Conservation (phyloP, 805 yeast genomes). For the Ogataea dorogensis region DNA sequence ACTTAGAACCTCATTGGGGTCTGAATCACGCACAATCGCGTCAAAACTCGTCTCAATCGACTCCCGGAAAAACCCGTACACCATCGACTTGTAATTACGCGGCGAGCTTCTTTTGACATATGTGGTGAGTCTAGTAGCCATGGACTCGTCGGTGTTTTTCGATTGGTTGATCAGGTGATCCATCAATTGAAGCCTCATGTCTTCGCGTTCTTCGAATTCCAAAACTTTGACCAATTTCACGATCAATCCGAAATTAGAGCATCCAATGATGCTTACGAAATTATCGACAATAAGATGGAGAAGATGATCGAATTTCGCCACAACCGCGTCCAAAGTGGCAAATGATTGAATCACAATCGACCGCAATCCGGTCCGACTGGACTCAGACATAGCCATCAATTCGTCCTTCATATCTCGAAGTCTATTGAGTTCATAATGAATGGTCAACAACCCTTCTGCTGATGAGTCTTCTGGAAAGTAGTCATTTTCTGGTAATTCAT, state of each 20-base stretch:
- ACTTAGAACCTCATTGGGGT: slow-evolving; percentile 50
- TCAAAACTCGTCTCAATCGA: slow-evolving; percentile 67
- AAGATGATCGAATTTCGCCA: slow-evolving; percentile 61
- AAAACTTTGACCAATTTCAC: slow-evolving; percentile 73
- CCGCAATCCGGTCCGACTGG: slow-evolving; percentile 57
- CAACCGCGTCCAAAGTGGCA: slow-evolving; percentile 45
- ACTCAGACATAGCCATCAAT: slow-evolving; percentile 50
- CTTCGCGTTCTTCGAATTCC: slow-evolving; percentile 79
- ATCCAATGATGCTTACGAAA: slow-evolving; percentile 63
- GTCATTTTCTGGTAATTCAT: slow-evolving; percentile 33
- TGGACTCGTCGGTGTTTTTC: slow-evolving; percentile 12
- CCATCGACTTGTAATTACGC: slow-evolving; percentile 61
- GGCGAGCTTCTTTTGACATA: slow-evolving; percentile 42
- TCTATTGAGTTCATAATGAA: slow-evolving; percentile 69
- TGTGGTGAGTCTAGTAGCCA: slow-evolving; percentile 31
- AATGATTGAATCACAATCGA: slow-evolving; percentile 62
- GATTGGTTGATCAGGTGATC: slow-evolving; percentile 13
- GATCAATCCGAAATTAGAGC: slow-evolving; percentile 64
- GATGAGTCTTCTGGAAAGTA: slow-evolving; percentile 39
- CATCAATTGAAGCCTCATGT: slow-evolving; percentile 45
- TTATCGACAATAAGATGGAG: slow-evolving; percentile 64
- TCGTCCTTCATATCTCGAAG: slow-evolving; percentile 80
- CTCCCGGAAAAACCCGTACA: slow-evolving; percentile 55
- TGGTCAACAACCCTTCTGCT: slow-evolving; percentile 54
- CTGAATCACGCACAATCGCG: slow-evolving; percentile 57